A percentile compares a stretch with the other conserved stretches of the same genome.
Conservation (phyloP, 2,329 filamentous ascomycete genomes). For the Plectosphaerella plurivora region DNA sequence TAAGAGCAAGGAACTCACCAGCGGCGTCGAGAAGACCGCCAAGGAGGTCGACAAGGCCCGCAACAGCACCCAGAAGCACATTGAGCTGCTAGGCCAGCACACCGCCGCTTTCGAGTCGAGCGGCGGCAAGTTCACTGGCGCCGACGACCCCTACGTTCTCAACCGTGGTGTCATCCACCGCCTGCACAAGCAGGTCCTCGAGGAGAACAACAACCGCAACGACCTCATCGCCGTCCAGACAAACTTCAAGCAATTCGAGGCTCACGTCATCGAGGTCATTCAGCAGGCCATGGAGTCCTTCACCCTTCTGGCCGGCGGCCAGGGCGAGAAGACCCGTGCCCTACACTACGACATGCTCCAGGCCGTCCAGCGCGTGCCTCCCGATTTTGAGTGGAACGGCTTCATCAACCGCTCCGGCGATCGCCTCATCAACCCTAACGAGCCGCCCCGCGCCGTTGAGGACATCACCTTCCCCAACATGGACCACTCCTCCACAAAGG, state of each 20-base stretch:
- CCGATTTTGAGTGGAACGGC: conserved; percentile 87
- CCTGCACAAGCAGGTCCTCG: conserved; percentile 82
- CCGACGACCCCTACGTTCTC: conserved; percentile 84
- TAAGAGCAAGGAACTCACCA: conserved; percentile 84
- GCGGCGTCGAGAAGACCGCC: conserved; percentile 75
- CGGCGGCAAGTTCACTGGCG: conserved; percentile 64
- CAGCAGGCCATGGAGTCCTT: conserved; percentile 82
- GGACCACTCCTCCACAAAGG: conserved; percentile 71
- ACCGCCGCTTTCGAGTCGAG: conserved; percentile 74
- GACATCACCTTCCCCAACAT: conserved; percentile 84
- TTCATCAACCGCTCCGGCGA: conserved; percentile 70
- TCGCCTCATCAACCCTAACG: conserved; percentile 72
- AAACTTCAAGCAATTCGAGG: conserved; percentile 83
- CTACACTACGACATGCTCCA: conserved; percentile 82
- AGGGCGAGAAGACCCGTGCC: conserved; percentile 74
- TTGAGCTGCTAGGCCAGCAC: conserved; percentile 87
- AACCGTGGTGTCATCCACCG: conserved; percentile 77
- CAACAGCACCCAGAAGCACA: conserved; percentile 84
- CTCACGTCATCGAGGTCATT: conserved; percentile 75
- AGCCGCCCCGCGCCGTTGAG: conserved; percentile 68
- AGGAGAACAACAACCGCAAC: conserved; percentile 94
- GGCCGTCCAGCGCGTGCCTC: conserved; percentile 70
- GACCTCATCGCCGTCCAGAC: conserved; percentile 89
- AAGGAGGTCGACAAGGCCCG: conserved; percentile 93
- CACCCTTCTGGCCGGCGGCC: conserved; percentile 72